phyloP scores from a whole-genome alignment of 352 stramenopile species.

The Pythium phragmiticola region DNA sequence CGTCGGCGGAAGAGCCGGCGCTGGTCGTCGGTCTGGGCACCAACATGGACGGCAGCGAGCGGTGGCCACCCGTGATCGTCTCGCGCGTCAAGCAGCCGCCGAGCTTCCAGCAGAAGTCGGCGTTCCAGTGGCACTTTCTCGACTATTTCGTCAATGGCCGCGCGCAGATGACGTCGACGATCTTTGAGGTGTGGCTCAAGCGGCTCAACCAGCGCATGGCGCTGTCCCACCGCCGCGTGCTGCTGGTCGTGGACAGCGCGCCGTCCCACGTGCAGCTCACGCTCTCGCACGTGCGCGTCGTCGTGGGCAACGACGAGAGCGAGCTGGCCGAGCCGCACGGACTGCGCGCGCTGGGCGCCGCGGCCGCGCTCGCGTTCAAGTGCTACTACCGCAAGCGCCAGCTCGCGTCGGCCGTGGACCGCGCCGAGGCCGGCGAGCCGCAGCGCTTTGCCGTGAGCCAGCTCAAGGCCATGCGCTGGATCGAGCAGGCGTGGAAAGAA shows the following conservation, averaged over 20 bases:
- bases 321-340: neutral
- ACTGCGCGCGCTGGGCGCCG: neutral
- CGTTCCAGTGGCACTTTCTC: conserved; percentile 27
- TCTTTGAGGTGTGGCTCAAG: conserved; percentile 24
- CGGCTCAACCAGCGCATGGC: conserved; percentile 26
- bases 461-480: conserved; percentile 27
- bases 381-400: conserved; percentile 22
- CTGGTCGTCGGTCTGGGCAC: conserved; percentile 17
- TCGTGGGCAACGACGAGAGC: neutral
- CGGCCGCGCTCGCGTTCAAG: conserved; percentile 19
- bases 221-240: conserved; percentile 19
- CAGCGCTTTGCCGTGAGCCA: conserved; percentile 24
- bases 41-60: conserved; percentile 25
- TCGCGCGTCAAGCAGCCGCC: conserved; percentile 21
- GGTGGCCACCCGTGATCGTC: conserved; percentile 20
- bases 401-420: conserved; percentile 19
- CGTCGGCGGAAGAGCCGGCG: conserved; percentile 4
- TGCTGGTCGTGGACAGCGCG: conserved; percentile 23
- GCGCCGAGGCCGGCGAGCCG: conserved; percentile 17
- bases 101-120: conserved; percentile 26
- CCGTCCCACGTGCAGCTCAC: conserved; percentile 14
- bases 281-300: conserved; percentile 20
- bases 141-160: conserved; percentile 25
- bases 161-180: conserved; percentile 26
- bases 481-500: conserved; percentile 24